Base-by-base conservation (phyloP, 2,329 filamentous ascomycete genomes). In the Colletotrichum theobromicola region DNA sequence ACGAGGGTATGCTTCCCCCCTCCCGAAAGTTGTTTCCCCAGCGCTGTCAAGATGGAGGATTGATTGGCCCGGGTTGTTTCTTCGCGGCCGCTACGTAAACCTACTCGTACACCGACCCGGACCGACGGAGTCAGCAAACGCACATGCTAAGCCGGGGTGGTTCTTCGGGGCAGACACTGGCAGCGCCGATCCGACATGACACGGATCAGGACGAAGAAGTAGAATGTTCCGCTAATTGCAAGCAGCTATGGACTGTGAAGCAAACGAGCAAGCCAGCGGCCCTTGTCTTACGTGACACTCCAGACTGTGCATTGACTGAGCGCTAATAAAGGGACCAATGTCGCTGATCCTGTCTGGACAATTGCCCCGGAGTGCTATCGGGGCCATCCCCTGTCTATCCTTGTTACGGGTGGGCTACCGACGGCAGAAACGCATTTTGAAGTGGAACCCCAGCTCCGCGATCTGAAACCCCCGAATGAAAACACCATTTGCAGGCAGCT, bases 21-120 rank as follows among this genome's bases (percentile, higher is more conserved):
- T 16, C 12, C 21, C 58, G 42, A 63, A 57, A 50, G 16, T 18
- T 70, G 61, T 63, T 74, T 74, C 68, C 57, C 28, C 13, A 15
- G 2, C 5, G 18, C 13, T 6, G 30, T 0, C 8, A 37, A 18
- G n/a, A n/a, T 2, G 8, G 12, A 5, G 13, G 26, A 50, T 15
- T 63, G 55, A 67, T 67, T 67, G 72, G 72, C 12, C 68, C 62
- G 21, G 34, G 16, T 58, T 34, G 61, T 71, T 74, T 62, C 37
- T 18, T 42, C 12, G 12, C 13, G 18, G 28, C 21, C 28, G 7
- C 13, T n/a, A 34, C 8, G 37, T 5, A 71, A 74, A 62, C 26
- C 7, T 67, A 58, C 32, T 42, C 55, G 15, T 62, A 57, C 42
- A 58, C 28, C 55, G 42, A 67, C 13, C 30, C 68, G 28, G 13